Base-by-base conservation (phyloP, 176 grass and related monocot species). In the Pharus latifolius region DNA sequence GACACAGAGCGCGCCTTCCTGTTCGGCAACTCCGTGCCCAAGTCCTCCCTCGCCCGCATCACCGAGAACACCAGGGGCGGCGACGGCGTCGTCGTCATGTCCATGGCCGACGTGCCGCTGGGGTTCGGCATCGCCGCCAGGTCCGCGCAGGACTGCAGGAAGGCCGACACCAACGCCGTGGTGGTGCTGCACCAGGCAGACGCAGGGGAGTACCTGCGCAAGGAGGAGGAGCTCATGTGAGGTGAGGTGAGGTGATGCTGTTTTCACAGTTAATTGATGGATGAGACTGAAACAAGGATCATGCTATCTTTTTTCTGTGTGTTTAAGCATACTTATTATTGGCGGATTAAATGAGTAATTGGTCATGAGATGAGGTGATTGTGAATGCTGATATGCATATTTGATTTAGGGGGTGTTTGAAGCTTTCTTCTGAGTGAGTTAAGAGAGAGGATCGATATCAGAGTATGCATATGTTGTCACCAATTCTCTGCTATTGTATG, bases 11-110 rank as follows among this genome's bases (percentile, higher is more conserved):
- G 90, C 54, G 56, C 83, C 54, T 96, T 96, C 52, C 88, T 96
- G 43, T 96, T 92, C 31, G 88, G 92, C 2, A 96, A 96, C 56
- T 88, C 93, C 14, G 88, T 96, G 42, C 81, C 89, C 59, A 96
- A 96, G 64, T 89, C 93, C 3, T 78, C 84, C 41, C 88, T 96
- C 23, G 86, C 88, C 1, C 77, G 93, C 41, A 89, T 96, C 80
- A 96, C 88, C 1, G 88, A 96, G 80, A 91, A 86, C 80, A 88
- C 83, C 69, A 89, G 65, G 53, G 55, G 77, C 1, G 83, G 86
- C 55, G 88, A 96, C 18, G 88, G 92, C 15, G 85, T 96, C 6
- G 88, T 96, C 40, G 73, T 96, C 56, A 75, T 89, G 71, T 89
- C 88, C 72, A 96, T 96, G 88, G 70, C 89, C 0, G 92, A 96